Evolutionary conservation across 108 stramenopile genomes (phyloP), one percentile per base, ranked within the genome.

Genomic region (Pelagomonas calceolata): DNA sequence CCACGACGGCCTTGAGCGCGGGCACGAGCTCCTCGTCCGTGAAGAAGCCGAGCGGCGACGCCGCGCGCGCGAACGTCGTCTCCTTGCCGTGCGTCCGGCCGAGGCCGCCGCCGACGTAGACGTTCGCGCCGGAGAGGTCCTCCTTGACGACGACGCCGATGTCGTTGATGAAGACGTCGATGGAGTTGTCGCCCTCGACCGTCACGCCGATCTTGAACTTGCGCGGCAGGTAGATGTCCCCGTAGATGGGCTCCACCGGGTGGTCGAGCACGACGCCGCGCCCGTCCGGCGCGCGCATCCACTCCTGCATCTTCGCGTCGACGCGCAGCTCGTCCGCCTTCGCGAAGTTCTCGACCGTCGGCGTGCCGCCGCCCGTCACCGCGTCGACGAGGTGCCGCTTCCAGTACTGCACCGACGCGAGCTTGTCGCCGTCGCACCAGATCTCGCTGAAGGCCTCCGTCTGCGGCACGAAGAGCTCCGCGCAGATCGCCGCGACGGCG

Each of bases 161-260:
- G 79, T 95, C 95, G 74, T 98, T 96, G 35, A 95, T 95, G 88
- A 93, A 96, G 63, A 98, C 77, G 87, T 98, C 97, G 60, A 98
- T 70, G 36, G 88, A 89, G 83, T 98, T 98, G 79, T 95, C 95
- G 4, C 94, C 94, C 3, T 89, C 89, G 64, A 96, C 95, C 5
- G 97, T 95, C 32, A 98, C 88, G 65, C 91, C 94, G 75, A 98
- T 96, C 89, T 98, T 98, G 85, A 96, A 98, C 81, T 98, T 98
- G 29, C 94, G 89, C 15, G 97, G 97, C 70, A 98, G 79, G 79
- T 98, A 98, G 36, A 89, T 87, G 70, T 91, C 88, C 43, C 97
- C 97, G 82, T 98, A 98, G 33, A 98, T 77, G 21, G 95, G 94
- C 80, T 98, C 97, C 32, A 85, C 82, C 26, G 88, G 83, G 70